These are phyloP conservation scores for Chlorella sp. DNA, from an alignment of 139 green algal species.

Conservation along the genomic window DNA sequence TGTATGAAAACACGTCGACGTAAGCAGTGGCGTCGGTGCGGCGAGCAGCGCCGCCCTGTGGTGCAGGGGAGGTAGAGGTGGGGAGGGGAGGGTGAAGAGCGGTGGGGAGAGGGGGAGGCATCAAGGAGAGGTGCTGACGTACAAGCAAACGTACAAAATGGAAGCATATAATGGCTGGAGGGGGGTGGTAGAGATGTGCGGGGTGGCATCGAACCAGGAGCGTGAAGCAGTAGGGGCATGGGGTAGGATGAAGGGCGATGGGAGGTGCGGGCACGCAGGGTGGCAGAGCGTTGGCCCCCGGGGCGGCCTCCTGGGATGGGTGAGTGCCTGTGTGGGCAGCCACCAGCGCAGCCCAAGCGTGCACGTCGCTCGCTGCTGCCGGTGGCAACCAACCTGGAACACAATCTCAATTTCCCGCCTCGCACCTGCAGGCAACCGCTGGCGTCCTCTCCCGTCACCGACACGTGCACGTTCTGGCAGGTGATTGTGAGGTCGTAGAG, in stretches of 20 bases:
- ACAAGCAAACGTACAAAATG: too few relatives aligned
- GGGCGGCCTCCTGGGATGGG: too few relatives aligned
- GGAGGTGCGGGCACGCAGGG: too few relatives aligned
- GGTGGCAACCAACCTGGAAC: too few relatives aligned
- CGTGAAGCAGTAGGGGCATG: too few relatives aligned
- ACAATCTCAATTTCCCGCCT: not conserved
- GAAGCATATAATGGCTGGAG: too few relatives aligned
- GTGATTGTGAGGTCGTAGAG: conserved; percentile 34
- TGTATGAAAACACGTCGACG: conserved; percentile 53
- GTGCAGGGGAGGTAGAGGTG: not conserved
- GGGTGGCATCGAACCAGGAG: too few relatives aligned
- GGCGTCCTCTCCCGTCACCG: conserved; percentile 13
- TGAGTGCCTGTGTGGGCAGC: too few relatives aligned
- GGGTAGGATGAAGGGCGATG: too few relatives aligned
- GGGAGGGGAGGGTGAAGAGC: not conserved
- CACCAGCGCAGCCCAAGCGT: not conserved
- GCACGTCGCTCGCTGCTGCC: too few relatives aligned
- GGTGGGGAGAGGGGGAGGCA: not conserved
- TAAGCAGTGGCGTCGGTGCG: conserved; percentile 38
- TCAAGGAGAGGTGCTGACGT: not conserved
- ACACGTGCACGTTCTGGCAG: conserved; percentile 39
- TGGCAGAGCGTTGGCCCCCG: too few relatives aligned
- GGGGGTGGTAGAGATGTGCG: too few relatives aligned
- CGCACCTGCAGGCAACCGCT: conserved; percentile 31
- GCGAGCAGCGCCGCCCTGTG: conserved; percentile 12